Evolutionary conservation across 75 land plant genomes (phyloP), one percentile per base, ranked within the genome.

Genomic region (Sequoia sempervirens): DNA sequence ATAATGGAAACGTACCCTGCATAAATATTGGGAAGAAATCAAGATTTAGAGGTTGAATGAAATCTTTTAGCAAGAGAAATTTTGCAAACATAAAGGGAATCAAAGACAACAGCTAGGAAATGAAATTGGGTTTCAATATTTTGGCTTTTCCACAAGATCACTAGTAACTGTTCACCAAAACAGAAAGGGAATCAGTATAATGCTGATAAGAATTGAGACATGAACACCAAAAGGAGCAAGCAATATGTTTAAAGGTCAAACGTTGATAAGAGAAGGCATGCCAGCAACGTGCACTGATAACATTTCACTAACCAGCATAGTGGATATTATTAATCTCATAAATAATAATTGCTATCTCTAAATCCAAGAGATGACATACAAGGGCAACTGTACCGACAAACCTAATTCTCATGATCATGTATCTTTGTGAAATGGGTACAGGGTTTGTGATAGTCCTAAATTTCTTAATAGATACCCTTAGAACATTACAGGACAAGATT

Each of bases 1-100:
- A 90, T 96, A 96, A 84, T 96, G 98, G 81, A 96, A 93, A 5
- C 98, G 94, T 18, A 95, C 94, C 88, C 97, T 96, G 91, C 23
- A 73, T 38, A 38, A 54, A 32, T 32, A 26, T 50, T 80, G 64
- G 26, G 34, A 80, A 80, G 36, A 73, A 36, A 6, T 13, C 13
- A 84, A 84, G 26, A 75, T 45, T 17, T 23, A 53, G 17, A 80
- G 40, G 80, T 78, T 78, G 80, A 78, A 78, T 10, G 80, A 45
- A 78, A 45, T 47, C n/a, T 78, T 78, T 26, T 43, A 78, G 23
- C 28, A 45, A 78, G 50, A 78, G 28, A 41, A 30, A 26, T 43
- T n/a, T 2, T n/a, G 80, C 28, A 78, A 45, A 26, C 28, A 3
- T 46, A 0, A 6, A 46, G 47, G 0, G 47, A 20, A 69, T 69